A percentile compares a stretch with the other conserved stretches of the same genome.
phyloP scores from a whole-genome alignment of 2,329 filamentous ascomycete species.

The Aspergillus amoenus region DNA sequence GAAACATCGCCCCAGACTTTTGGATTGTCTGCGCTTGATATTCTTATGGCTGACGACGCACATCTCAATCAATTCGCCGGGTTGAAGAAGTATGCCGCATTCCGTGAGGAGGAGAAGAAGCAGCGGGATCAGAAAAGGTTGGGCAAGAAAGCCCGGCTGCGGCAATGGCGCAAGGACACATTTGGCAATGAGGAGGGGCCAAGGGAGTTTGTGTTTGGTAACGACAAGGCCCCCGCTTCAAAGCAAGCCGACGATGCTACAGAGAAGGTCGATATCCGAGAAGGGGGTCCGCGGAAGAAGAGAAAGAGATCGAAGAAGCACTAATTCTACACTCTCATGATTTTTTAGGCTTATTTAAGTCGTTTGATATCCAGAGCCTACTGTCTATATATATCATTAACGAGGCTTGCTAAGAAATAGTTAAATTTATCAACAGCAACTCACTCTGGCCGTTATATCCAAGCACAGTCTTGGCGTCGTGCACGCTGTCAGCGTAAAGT shows the following conservation, averaged over 20 bases:
- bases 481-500: too few relatives aligned
- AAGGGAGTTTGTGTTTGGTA: slow-evolving; percentile 29
- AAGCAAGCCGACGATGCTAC: slow-evolving; percentile 18
- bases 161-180: slow-evolving; percentile 76
- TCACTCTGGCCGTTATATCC: too few relatives aligned
- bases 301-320: slow-evolving; percentile 48
- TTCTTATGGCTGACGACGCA: slow-evolving; percentile 82
- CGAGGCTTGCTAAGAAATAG: background rate
- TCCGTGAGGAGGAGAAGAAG: slow-evolving; percentile 87
- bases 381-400: background rate
- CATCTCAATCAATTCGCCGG: slow-evolving; percentile 88
- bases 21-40: slow-evolving; percentile 85
- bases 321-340: slow-evolving; percentile 16
- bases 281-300: slow-evolving; percentile 40
- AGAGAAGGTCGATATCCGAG: slow-evolving; percentile 43
- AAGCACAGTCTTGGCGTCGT: too few relatives aligned
- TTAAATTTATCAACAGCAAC: background rate
- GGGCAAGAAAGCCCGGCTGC: slow-evolving; percentile 86
- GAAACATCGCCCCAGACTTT: slow-evolving; percentile 89
- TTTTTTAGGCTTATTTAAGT: background rate
- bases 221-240: slow-evolving; percentile 18
- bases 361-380: slow-evolving; percentile 7
- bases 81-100: slow-evolving; percentile 90
- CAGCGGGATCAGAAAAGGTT: slow-evolving; percentile 81
- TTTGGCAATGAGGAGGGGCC: slow-evolving; percentile 62